Evolutionary conservation across 441 rosid species (phyloP).

Genomic region (Pelargonium citronellum): DNA sequence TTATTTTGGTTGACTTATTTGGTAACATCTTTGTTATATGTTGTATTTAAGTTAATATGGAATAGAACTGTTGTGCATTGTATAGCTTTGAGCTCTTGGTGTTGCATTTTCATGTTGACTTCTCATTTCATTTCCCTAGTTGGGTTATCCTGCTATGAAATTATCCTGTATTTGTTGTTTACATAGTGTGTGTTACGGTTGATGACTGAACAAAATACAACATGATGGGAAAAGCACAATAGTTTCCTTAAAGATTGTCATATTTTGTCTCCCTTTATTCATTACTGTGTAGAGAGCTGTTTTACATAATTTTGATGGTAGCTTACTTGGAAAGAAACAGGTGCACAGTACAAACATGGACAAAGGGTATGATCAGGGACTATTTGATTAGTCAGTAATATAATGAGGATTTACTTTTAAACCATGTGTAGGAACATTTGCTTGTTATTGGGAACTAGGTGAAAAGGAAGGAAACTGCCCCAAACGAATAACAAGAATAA

Average conservation of each 20-base stretch:
- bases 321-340: background rate
- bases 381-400: background rate
- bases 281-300: background rate
- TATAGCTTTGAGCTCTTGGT: background rate
- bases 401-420: background rate
- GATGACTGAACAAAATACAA: background rate
- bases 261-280: background rate
- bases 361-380: background rate
- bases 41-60: background rate
- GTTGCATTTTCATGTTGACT: background rate
- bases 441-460: no score
- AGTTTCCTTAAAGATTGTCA: background rate
- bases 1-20: background rate
- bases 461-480: no score
- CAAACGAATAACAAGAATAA: no score
- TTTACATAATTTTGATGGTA: background rate
- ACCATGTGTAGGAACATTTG: background rate
- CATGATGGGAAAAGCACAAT: background rate
- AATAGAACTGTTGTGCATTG: background rate
- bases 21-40: background rate
- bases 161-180: background rate
- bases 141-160: background rate
- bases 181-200: background rate
- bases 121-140: background rate
- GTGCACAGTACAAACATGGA: background rate